Evolutionary conservation across 2,329 filamentous ascomycete genomes (phyloP).

Genomic region (Parastagonospora nodorum): DNA sequence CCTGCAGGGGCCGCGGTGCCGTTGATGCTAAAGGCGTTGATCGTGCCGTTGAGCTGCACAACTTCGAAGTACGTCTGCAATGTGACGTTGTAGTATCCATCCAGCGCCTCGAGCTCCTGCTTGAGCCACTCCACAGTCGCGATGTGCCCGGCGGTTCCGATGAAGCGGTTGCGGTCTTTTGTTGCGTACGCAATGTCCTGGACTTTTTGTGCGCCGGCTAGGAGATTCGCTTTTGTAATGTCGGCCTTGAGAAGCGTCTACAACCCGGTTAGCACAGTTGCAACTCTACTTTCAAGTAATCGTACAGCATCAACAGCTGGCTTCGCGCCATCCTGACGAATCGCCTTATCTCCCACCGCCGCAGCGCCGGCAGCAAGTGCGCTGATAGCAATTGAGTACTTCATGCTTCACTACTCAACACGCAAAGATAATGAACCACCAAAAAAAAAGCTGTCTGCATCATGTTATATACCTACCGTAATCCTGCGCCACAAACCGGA

Average conservation of each 20-base stretch:
- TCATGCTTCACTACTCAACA: slow-evolving; percentile 13
- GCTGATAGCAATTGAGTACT: slow-evolving; percentile 25
- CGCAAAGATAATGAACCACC: too few relatives aligned
- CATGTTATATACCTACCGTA: too few relatives aligned
- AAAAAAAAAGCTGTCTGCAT: too few relatives aligned
- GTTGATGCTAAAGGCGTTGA: slow-evolving; percentile 25
- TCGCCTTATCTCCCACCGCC: slow-evolving; percentile 13
- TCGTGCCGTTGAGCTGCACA: slow-evolving; percentile 26
- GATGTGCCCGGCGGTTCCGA: slow-evolving; percentile 46
- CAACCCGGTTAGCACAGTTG: slow-evolving; percentile 7
- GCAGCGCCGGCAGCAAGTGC: slow-evolving; percentile 26
- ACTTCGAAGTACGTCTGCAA: slow-evolving; percentile 34
- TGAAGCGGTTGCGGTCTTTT: slow-evolving; percentile 44
- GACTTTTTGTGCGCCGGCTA: slow-evolving; percentile 37
- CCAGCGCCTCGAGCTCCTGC: slow-evolving; percentile 31
- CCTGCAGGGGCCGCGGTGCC: slow-evolving; percentile 13
- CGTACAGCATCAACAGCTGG: slow-evolving; percentile 31
- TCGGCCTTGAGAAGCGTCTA: slow-evolving; percentile 35
- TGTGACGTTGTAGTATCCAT: slow-evolving; percentile 45
- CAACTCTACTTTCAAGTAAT: background rate
- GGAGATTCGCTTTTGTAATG: slow-evolving; percentile 33
- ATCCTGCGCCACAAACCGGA: too few relatives aligned
- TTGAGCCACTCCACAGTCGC: slow-evolving; percentile 48
- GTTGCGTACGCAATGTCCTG: slow-evolving; percentile 47
- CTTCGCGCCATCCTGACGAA: slow-evolving; percentile 21